phyloP scores from a whole-genome alignment of 768 basidiomycete species.

The Leccinum variicolor region DNA sequence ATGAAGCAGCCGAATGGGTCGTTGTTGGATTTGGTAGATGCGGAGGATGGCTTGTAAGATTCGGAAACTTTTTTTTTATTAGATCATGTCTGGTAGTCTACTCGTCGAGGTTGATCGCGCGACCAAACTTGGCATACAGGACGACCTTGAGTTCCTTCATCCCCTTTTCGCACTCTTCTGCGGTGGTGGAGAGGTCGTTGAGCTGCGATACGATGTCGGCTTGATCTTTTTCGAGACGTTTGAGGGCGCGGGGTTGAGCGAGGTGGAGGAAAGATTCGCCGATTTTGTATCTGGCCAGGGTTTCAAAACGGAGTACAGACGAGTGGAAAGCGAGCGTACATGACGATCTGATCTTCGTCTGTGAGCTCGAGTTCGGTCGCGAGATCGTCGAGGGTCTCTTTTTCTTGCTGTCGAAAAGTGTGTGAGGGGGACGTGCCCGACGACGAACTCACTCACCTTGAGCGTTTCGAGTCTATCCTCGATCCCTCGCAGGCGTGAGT shows the following conservation, averaged over 20 bases:
- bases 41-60: constrained; percentile 25
- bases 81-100: constrained; percentile 23
- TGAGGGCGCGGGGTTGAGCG: constrained; percentile 61
- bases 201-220: constrained; percentile 55
- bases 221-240: constrained; percentile 70
- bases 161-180: constrained; percentile 63
- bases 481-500: constrained; percentile 68
- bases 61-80: too few relatives aligned
- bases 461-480: constrained; percentile 70
- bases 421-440: neutral
- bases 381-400: constrained; percentile 91
- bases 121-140: constrained; percentile 90
- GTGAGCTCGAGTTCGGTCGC: constrained; percentile 83
- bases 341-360: constrained; percentile 76
- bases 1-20: constrained; percentile 67
- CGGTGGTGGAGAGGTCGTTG: constrained; percentile 43
- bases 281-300: constrained; percentile 67
- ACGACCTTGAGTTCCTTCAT: constrained; percentile 81
- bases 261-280: constrained; percentile 89
- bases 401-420: constrained; percentile 66
- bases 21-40: constrained; percentile 60
- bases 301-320: constrained; percentile 56
- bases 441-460: constrained; percentile 50
- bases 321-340: constrained; percentile 45
- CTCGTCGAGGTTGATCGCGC: constrained; percentile 90